Evolutionary conservation across 306 rosid species (phyloP).

Genomic region (Myrica gale): DNA sequence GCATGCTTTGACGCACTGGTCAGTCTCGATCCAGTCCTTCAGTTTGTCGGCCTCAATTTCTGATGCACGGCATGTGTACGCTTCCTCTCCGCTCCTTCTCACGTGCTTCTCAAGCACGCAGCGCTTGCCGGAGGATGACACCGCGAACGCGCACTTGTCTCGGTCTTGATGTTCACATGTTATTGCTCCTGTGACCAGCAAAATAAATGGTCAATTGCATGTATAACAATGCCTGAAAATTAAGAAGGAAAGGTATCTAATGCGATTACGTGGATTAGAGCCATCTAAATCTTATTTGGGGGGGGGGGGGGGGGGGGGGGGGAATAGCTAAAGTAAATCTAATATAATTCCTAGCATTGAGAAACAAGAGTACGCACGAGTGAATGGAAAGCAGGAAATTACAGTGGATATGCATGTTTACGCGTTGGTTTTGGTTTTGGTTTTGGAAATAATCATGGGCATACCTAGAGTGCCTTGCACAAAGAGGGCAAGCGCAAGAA

Average conservation of each 20-base stretch:
- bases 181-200: constrained; percentile 36
- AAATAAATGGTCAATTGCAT: too few species aligned
- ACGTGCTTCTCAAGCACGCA: constrained; percentile 77
- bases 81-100: constrained; percentile 62
- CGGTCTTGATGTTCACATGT: constrained; percentile 58
- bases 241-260: too few species aligned
- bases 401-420: neutral
- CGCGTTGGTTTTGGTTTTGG: neutral
- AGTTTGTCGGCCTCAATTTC: constrained; percentile 68
- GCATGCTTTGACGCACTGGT: constrained; percentile 61
- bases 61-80: constrained; percentile 66
- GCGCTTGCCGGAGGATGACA: constrained; percentile 60
- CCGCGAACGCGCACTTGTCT: constrained; percentile 65
- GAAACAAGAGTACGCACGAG: neutral
- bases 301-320: too few species aligned
- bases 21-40: constrained; percentile 59
- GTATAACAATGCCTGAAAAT: too few species aligned
- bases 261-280: too few species aligned
- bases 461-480: constrained; percentile 55
- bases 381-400: neutral
- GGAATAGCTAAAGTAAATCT: too few species aligned
- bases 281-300: too few species aligned
- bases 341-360: neutral
- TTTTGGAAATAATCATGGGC: neutral
- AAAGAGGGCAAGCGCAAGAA: constrained; percentile 34